These are phyloP conservation scores for Piper longum DNA, from an alignment of 164 flowering plant genomes.

Conservation along the genomic window DNA sequence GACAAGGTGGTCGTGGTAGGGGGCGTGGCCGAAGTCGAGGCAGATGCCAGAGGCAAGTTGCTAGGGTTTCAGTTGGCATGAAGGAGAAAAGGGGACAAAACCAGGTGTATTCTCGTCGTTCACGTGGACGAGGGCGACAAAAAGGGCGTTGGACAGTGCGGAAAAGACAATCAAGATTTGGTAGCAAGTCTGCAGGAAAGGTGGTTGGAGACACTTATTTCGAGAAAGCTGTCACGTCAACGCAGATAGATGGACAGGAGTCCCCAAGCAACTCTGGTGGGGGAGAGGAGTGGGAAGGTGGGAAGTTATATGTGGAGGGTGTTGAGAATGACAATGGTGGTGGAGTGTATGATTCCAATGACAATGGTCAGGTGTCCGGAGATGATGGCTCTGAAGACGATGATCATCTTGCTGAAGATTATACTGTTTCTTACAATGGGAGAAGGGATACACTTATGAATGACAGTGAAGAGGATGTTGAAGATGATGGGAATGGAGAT, in stretches of 20 bases:
- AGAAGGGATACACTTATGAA: constrained; percentile 12
- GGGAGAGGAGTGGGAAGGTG: constrained; percentile 24
- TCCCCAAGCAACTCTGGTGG: constrained; percentile 12
- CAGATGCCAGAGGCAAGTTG: constrained; percentile 22
- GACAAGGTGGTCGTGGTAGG: constrained; percentile 21
- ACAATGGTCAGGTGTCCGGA: constrained; percentile 33
- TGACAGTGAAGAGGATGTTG: constrained; percentile 28
- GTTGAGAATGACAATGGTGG: constrained; percentile 34
- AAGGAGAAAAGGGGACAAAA: constrained; percentile 16
- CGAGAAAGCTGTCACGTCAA: constrained; percentile 1
- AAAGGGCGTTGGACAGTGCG: constrained; percentile 40
- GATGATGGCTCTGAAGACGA: constrained; percentile 45
- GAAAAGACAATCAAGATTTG: constrained; percentile 26
- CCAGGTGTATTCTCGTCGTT: constrained; percentile 29
- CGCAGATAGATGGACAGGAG: constrained; percentile 5
- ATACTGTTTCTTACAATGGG: constrained; percentile 14
- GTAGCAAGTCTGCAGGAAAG: constrained; percentile 16
- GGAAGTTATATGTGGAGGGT: constrained; percentile 13
- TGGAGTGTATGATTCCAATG: constrained; percentile 38
- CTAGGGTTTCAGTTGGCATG: constrained; percentile 9
- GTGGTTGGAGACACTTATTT: constrained; percentile 3
- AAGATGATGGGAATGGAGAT: constrained; percentile 15
- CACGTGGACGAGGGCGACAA: constrained; percentile 44
- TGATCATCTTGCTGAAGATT: constrained; percentile 19
- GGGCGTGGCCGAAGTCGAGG: constrained; percentile 25